Evolutionary conservation across 176 grass and related monocot genomes (phyloP).

Genomic region (Themeda triandra): DNA sequence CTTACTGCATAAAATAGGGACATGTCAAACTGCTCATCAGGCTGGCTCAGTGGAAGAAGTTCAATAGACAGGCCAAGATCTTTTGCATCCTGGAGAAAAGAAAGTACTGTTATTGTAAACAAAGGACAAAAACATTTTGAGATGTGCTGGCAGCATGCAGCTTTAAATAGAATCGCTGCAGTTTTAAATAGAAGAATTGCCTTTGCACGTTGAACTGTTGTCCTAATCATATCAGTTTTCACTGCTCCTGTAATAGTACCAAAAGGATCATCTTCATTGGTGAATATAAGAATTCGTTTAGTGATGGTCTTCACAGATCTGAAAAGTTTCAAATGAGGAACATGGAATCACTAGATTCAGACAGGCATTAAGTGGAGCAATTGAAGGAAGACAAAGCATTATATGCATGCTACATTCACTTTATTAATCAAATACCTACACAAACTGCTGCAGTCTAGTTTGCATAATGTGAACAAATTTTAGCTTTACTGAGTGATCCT

Average conservation of each 20-base stretch:
- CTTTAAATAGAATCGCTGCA: slow-evolving; percentile 8
- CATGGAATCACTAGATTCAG: neutral
- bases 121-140: slow-evolving; percentile 10
- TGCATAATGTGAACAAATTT: neutral
- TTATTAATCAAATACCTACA: slow-evolving; percentile 4
- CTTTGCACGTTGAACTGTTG: slow-evolving; percentile 80
- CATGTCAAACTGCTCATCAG: slow-evolving; percentile 73
- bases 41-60: slow-evolving; percentile 73
- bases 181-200: slow-evolving; percentile 33
- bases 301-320: slow-evolving; percentile 75
- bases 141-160: neutral
- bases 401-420: neutral
- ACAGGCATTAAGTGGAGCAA: neutral
- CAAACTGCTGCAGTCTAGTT: slow-evolving; percentile 5
- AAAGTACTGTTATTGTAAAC: neutral
- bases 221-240: slow-evolving; percentile 92
- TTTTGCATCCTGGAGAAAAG: slow-evolving; percentile 64
- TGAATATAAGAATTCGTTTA: slow-evolving; percentile 90
- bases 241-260: slow-evolving; percentile 57
- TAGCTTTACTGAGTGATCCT: neutral
- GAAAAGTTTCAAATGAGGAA: slow-evolving; percentile 15
- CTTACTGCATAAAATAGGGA: slow-evolving; percentile 92
- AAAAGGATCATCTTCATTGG: slow-evolving; percentile 97
- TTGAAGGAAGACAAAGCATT: neutral
- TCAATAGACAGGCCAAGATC: slow-evolving; percentile 93